Evolutionary conservation across 169 alveolate genomes (phyloP), one percentile per base, ranked within the genome.

Genomic region (Cryptosporidium baileyi): DNA sequence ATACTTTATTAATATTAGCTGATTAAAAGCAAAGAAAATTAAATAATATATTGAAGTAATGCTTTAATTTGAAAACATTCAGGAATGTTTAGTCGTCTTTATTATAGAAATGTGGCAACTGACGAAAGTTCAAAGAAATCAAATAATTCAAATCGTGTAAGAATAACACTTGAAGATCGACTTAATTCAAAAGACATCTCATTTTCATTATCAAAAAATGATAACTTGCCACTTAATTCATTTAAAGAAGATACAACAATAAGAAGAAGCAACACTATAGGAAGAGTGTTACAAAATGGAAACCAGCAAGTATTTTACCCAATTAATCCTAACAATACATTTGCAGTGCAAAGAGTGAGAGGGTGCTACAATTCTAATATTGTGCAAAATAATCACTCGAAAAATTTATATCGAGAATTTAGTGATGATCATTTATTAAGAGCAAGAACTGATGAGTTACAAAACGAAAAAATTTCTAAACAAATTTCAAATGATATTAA

Each of bases 21-120:
- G n/a, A n/a, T n/a, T n/a, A n/a, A n/a, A n/a, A n/a, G n/a, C n/a
- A n/a, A n/a, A n/a, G n/a, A n/a, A n/a, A n/a, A n/a, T n/a, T n/a
- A n/a, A n/a, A n/a, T n/a, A n/a, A n/a, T n/a, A n/a, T n/a, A n/a
- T n/a, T n/a, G n/a, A n/a, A n/a, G n/a, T n/a, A n/a, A n/a, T n/a
- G n/a, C n/a, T n/a, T n/a, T n/a, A n/a, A n/a, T n/a, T n/a, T n/a
- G n/a, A n/a, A n/a, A n/a, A n/a, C n/a, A n/a, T n/a, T n/a, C n/a
- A n/a, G n/a, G n/a, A n/a, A 65, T 65, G 81, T 65, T 65, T 47
- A 65, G 81, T 30, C 81, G 81, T 65, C 13, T 65, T 44, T 65
- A 65, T 17, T 34, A 65, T 8, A 65, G 81, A 26, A 47, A 47
- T 19, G 9, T 65, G 11, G 63, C 24, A 5, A 15, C 63, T 4